Base-by-base conservation (phyloP, 805 yeast species). In the Starmerella riodocensis region DNA sequence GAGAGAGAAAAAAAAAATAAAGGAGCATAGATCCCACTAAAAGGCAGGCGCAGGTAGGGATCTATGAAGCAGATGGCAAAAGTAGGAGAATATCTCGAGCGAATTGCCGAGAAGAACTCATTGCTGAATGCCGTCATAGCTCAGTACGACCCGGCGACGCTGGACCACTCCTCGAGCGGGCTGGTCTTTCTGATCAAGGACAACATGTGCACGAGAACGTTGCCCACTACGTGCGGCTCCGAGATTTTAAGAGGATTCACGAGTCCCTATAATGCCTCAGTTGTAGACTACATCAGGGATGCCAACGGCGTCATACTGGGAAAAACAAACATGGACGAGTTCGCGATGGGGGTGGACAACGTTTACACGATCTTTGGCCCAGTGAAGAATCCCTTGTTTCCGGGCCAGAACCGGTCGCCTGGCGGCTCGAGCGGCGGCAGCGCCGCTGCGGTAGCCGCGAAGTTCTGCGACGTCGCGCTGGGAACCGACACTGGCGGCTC, bases 401-500 rank as follows among this genome's bases (percentile, higher is more conserved):
- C 32, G 41, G 57, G 60, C 0, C 47, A 51, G 14, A 57, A 58
- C 16, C 57, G 58, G 35, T 58, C 70, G 1, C 66, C 79, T 2
- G 99, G 99, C 11, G 98, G 98, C 0, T 85, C 96, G 0, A 83
- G 94, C 6, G 95, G 97, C 16, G 98, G 98, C 0, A 73, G 91
- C 28, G 97, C 97, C 0, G 94, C 94, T 1, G 81, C 93, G 0
- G 94, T 88, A 1, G 78, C 88, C 1, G 71, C 78, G 0, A 77
- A 63, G 1, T 53, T 74, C 46, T 78, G 74, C 25, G 83, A 78
- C 54, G 75, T 81, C 22, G 71, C 93, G 1, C 59, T 91, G 27
- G 99, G 98, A 0, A 81, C 97, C 1, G 99, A 91, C 53, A 91
- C 99, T 0, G 99, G 99, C 4, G 99, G 99, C 0, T 84, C 96